Evolutionary conservation across 768 basidiomycete species (phyloP), one percentile per base, ranked within the genome.

Genomic region (Boletus speciosus): DNA sequence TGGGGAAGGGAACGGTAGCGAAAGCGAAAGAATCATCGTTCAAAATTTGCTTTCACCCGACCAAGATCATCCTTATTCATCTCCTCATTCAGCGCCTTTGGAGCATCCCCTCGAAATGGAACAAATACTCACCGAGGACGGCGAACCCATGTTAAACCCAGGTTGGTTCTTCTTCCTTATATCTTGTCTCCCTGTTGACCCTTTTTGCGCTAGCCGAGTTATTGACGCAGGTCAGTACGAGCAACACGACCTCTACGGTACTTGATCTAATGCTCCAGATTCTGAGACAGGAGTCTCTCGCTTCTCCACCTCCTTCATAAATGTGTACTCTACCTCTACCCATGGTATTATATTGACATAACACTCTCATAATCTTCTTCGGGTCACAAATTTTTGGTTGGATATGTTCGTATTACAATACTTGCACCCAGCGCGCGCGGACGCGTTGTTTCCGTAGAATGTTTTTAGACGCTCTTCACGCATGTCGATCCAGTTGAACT

Each of bases 81-180:
- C 64, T 10, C 60, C 59, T 36, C 55, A 59, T 51, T 45, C 62
- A 9, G 51, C 46, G 31, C 41, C 38, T 52, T 57, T 75, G 51
- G 68, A 70, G 14, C 72, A 71, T 32, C 72, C 77, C 12, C 74
- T 72, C 39, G 73, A 75, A 15, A 77, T 78, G 76, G 80, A 80
- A 55, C 76, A 80, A 57, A 79, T 83, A 58, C 71, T 84, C 15
- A 83, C 81, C 2, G 83, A 84, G 62, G 83, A 85, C 62, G 83
- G 81, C 9, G 81, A 81, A 61, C 79, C 82, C 6, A 86, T 86
- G 81, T 68, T 86, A 59, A 83, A 84, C 66, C 82, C 84, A 71
- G 83, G 84, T 85, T 40, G 27, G 80, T 71, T 6, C 35, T 27
- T 21, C 11, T 21, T 40, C 47, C n/a, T n/a, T 14, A n/a, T 43